Conservation (phyloP, 2,329 filamentous ascomycete genomes). For the Sporothrix schenckii region DNA sequence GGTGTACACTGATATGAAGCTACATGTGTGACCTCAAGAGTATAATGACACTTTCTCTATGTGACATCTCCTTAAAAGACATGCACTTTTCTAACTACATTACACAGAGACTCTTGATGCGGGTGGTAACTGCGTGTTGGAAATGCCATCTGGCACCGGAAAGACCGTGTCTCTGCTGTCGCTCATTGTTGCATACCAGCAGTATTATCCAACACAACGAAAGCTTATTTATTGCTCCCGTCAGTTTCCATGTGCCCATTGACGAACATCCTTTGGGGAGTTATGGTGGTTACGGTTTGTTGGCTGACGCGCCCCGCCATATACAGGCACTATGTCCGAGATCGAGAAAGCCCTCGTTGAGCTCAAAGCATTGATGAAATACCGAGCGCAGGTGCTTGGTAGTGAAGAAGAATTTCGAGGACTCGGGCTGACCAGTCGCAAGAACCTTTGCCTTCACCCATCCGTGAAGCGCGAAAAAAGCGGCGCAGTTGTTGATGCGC, state of each 20-base stretch:
- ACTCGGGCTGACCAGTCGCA: conserved; percentile 89
- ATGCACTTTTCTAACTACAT: conserved; percentile 27
- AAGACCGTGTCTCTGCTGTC: conserved; percentile 96
- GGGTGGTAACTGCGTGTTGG: conserved; percentile 91
- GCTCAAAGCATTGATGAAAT: conserved; percentile 91
- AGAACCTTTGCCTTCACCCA: conserved; percentile 95
- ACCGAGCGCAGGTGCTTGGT: conserved; percentile 85
- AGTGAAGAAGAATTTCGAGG: conserved; percentile 90
- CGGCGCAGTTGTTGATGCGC: conserved; percentile 89
- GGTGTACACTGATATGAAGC: conserved; percentile 40
- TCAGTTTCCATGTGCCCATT: conserved; percentile 40
- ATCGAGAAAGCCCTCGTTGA: conserved; percentile 97
- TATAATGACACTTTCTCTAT: conserved; percentile 38
- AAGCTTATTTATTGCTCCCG: conserved; percentile 99
- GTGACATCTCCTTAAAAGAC: not conserved
- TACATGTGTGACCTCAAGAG: conserved; percentile 64
- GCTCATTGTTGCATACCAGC: conserved; percentile 94
- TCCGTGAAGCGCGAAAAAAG: conserved; percentile 97
- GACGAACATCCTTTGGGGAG: not conserved
- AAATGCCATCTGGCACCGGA: conserved; percentile 98
- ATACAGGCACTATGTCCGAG: conserved; percentile 87
- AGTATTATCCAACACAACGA: conserved; percentile 86
- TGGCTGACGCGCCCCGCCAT: not conserved
- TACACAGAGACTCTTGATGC: conserved; percentile 76
- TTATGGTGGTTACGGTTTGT: not conserved